Evolutionary conservation across 164 flowering plant genomes (phyloP).

Genomic region (Liquidambar formosana): DNA sequence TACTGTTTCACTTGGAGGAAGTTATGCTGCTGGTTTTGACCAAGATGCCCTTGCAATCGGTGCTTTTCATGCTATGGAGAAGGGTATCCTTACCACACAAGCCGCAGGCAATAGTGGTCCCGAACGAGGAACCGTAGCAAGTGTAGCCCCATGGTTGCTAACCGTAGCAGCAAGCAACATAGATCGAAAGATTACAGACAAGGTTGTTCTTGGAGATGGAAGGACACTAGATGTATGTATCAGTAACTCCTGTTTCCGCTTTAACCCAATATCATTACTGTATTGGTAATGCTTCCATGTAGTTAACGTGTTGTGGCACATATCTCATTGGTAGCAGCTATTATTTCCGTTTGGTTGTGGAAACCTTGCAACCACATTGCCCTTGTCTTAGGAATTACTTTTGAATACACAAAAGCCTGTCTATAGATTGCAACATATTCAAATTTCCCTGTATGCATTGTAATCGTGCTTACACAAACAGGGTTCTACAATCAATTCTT

Average conservation of each 20-base stretch:
- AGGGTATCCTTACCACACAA: slow-evolving; percentile 21
- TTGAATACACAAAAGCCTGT: too few species aligned
- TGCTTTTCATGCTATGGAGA: slow-evolving; percentile 38
- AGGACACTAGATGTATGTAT: slow-evolving; percentile 19
- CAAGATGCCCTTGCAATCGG: slow-evolving; percentile 14
- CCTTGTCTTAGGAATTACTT: too few species aligned
- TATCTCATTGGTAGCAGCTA: background rate
- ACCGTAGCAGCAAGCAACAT: slow-evolving; percentile 34
- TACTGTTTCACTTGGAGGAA: slow-evolving; percentile 1
- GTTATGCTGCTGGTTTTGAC: too few species aligned
- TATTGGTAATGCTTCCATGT: background rate
- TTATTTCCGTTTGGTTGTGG: background rate
- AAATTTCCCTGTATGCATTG: background rate
- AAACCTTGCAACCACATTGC: too few species aligned
- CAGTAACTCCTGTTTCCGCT: background rate
- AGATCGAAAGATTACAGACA: slow-evolving; percentile 27
- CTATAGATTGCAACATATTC: background rate
- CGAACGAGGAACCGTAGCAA: background rate
- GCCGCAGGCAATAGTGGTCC: slow-evolving; percentile 34
- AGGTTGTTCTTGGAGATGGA: slow-evolving; percentile 31
- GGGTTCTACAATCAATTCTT: slow-evolving; percentile 30
- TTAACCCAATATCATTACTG: background rate
- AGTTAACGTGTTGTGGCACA: background rate
- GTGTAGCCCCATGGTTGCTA: slow-evolving; percentile 35
- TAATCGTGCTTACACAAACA: background rate